Conservation (phyloP, 2,329 filamentous ascomycete species). For the Diaporthe capsici region DNA sequence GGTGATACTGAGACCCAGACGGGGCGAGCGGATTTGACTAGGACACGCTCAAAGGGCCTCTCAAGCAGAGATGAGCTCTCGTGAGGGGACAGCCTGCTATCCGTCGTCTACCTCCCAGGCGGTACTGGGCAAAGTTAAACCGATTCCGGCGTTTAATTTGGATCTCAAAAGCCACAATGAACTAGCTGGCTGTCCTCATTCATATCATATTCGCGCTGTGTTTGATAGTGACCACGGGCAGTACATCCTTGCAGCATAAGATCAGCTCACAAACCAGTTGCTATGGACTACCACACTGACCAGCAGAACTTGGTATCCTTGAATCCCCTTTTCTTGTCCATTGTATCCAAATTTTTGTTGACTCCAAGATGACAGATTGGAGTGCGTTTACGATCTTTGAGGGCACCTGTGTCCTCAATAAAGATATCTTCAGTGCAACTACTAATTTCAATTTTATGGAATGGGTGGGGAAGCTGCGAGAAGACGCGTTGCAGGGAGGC, state of each 20-base stretch:
- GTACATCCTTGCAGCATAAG: not conserved
- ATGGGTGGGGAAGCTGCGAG: not conserved
- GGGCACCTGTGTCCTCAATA: not conserved
- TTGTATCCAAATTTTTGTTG: not conserved
- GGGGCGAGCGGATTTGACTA: too few relatives aligned
- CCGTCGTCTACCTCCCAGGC: too few relatives aligned
- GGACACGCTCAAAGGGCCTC: too few relatives aligned
- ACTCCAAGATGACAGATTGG: not conserved
- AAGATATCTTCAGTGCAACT: not conserved
- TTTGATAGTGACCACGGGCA: not conserved
- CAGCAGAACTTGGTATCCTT: not conserved
- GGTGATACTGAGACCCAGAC: too few relatives aligned
- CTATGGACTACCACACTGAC: not conserved
- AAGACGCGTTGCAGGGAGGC: not conserved
- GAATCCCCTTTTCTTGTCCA: not conserved
- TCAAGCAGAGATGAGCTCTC: too few relatives aligned
- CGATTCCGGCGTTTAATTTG: too few relatives aligned
- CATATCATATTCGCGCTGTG: not conserved
- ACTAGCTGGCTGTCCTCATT: not conserved
- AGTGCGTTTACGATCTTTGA: not conserved
- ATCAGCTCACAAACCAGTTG: not conserved
- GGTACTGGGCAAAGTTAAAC: too few relatives aligned
- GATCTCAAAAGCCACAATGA: not conserved
- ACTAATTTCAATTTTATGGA: not conserved
- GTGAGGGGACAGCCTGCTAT: not conserved